phyloP scores from a whole-genome alignment of 805 yeast species.

The Ogataea minuta region DNA sequence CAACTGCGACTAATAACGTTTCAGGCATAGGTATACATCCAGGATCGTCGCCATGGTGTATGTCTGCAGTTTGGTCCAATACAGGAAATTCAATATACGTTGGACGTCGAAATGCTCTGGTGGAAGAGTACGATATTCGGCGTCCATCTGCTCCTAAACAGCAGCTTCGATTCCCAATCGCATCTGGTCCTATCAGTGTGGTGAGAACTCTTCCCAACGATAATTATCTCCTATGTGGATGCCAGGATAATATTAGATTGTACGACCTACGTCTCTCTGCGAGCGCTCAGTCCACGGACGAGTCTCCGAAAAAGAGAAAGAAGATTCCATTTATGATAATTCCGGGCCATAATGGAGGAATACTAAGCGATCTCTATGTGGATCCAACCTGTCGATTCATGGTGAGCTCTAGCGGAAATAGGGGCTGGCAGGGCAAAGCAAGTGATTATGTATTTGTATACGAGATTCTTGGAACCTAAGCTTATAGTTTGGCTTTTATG shows the following conservation, averaged over 20 bases:
- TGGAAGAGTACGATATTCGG: constrained; percentile 70
- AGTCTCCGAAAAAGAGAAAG: constrained; percentile 28
- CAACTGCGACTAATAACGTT: constrained; percentile 22
- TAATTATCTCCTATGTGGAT: constrained; percentile 80
- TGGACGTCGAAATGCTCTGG: constrained; percentile 86
- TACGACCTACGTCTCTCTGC: constrained; percentile 60
- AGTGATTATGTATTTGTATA: constrained; percentile 82
- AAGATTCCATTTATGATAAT: constrained; percentile 81
- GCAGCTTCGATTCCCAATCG: constrained; percentile 71
- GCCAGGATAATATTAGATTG: constrained; percentile 83
- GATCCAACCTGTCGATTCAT: constrained; percentile 87
- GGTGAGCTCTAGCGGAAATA: constrained; percentile 88
- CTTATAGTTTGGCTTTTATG: constrained; percentile 25
- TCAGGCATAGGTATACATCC: constrained; percentile 44
- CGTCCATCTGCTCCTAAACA: constrained; percentile 56
- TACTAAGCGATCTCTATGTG: constrained; percentile 68
- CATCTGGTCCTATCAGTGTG: constrained; percentile 88
- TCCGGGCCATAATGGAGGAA: constrained; percentile 97
- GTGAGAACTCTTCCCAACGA: constrained; percentile 78
- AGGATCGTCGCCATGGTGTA: constrained; percentile 91
- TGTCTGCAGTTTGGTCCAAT: constrained; percentile 82
- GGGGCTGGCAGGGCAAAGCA: constrained; percentile 89
- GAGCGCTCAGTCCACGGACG: constrained; percentile 13
- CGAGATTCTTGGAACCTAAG: constrained; percentile 54
- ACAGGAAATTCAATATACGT: constrained; percentile 77